phyloP scores from a whole-genome alignment of 129 eudicot genomes.

The Artemisia annua region DNA sequence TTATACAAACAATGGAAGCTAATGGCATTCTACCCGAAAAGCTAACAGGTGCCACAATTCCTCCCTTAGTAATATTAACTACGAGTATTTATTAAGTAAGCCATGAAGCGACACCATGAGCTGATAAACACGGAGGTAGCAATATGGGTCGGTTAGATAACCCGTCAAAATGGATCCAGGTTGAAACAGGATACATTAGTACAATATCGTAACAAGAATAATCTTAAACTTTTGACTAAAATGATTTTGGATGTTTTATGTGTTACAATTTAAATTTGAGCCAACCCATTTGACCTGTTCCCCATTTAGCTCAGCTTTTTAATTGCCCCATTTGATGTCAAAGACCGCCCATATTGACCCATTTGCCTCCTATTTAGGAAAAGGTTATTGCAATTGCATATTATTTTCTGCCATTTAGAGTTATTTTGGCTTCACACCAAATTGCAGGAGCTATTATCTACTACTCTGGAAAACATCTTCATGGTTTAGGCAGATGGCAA shows the following conservation, averaged over 20 bases:
- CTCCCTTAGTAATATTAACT: neutral
- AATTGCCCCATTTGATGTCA: neutral
- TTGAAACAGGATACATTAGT: too few species aligned
- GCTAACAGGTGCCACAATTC: constrained; percentile 35
- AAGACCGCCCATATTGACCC: neutral
- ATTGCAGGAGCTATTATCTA: constrained; percentile 58
- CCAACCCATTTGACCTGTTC: neutral
- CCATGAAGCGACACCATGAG: too few species aligned
- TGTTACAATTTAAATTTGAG: neutral
- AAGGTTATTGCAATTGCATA: neutral
- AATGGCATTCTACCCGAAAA: constrained; percentile 74
- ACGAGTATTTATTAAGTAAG: neutral
- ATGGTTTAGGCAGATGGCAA: constrained; percentile 83
- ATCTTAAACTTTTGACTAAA: neutral
- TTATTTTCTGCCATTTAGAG: neutral
- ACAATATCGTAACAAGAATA: neutral
- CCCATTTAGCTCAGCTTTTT: neutral
- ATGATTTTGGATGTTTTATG: neutral
- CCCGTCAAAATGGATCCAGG: neutral
- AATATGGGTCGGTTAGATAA: neutral
- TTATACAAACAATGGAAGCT: constrained; percentile 61
- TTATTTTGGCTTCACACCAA: neutral
- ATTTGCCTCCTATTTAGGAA: neutral
- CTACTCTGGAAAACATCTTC: constrained; percentile 61
- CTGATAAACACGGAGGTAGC: too few species aligned